phyloP scores from a whole-genome alignment of 2,329 filamentous ascomycete species.

The Annulohypoxylon truncatum region DNA sequence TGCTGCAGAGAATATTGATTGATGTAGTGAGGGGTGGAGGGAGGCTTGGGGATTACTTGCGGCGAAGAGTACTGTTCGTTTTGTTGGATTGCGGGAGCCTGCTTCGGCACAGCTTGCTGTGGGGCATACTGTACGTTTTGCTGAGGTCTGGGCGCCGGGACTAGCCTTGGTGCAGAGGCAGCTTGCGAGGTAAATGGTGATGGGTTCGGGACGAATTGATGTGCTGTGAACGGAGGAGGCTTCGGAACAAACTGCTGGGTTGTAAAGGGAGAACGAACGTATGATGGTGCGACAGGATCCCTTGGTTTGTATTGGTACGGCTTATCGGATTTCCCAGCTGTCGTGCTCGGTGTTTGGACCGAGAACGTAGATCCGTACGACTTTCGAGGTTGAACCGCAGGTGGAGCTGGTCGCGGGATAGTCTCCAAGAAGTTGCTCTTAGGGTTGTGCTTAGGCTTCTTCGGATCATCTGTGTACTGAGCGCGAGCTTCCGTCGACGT shows the following conservation, averaged over 20 bases:
- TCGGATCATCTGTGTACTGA: conserved; percentile 86
- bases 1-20: conserved; percentile 16
- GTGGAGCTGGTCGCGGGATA: conserved; percentile 63
- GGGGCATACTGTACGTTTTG: conserved; percentile 12
- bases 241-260: conserved; percentile 53
- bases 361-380: conserved; percentile 47
- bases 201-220: conserved; percentile 40
- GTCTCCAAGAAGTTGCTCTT: conserved; percentile 80
- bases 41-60: conserved; percentile 7
- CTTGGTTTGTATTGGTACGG: conserved; percentile 53
- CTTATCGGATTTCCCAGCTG: conserved; percentile 45
- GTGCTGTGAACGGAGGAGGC: conserved; percentile 41
- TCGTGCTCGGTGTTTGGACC: conserved; percentile 32
- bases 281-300: conserved; percentile 43
- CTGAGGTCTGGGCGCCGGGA: conserved; percentile 6
- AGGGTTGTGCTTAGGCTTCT: conserved; percentile 69
- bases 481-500: conserved; percentile 90
- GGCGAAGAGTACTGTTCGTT: conserved; percentile 1
- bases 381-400: conserved; percentile 44
- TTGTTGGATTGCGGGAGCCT: conserved; percentile 16
- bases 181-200: conserved; percentile 23
- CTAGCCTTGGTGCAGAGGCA: conserved; percentile 3
- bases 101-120: conserved; percentile 19
- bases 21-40: conserved; percentile 9
- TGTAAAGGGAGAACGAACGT: conserved; percentile 48